Percentiles rank a stretch among this genome's conserved stretches.
These are phyloP conservation scores for Taphrina sp. DNA, from an alignment of 1,139 yeast genomes.

Conservation along the genomic window DNA sequence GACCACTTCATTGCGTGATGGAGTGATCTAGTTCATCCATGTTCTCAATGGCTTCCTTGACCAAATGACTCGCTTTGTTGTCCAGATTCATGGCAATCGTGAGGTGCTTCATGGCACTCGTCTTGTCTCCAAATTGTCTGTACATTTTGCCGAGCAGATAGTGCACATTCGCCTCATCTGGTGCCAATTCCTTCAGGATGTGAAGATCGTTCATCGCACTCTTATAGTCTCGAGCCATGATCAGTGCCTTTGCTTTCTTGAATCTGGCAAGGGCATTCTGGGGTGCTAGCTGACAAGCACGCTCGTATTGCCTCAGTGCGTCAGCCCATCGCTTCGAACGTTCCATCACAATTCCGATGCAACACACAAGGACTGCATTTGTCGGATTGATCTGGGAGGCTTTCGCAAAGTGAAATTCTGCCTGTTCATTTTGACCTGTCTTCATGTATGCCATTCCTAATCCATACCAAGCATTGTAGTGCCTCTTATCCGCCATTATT, in stretches of 20 bases:
- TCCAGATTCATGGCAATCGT: conserved; percentile 88
- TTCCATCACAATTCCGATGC: conserved; percentile 88
- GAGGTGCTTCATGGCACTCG: conserved; percentile 77
- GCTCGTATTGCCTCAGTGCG: conserved; percentile 78
- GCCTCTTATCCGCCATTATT: conserved; percentile 71
- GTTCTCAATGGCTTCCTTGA: conserved; percentile 60
- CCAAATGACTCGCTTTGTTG: conserved; percentile 87
- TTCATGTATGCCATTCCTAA: conserved; percentile 92
- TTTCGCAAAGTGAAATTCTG: conserved; percentile 81
- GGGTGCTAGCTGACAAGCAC: conserved; percentile 84
- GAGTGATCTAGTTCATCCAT: conserved; percentile 20
- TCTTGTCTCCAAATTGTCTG: conserved; percentile 69
- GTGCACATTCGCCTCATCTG: conserved; percentile 93
- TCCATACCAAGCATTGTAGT: conserved; percentile 93
- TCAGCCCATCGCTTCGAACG: conserved; percentile 64
- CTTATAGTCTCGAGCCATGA: conserved; percentile 45
- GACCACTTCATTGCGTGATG: conserved; percentile 7
- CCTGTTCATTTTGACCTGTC: conserved; percentile 76
- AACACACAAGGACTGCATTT: conserved; percentile 84
- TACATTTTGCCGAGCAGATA: conserved; percentile 83
- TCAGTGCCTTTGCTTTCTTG: conserved; percentile 80
- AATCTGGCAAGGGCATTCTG: conserved; percentile 80
- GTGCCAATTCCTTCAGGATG: conserved; percentile 68
- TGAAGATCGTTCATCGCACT: conserved; percentile 74
- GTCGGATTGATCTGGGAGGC: conserved; percentile 88